Evolutionary conservation across 441 rosid species (phyloP).

Genomic region (Omphalea diandra): DNA sequence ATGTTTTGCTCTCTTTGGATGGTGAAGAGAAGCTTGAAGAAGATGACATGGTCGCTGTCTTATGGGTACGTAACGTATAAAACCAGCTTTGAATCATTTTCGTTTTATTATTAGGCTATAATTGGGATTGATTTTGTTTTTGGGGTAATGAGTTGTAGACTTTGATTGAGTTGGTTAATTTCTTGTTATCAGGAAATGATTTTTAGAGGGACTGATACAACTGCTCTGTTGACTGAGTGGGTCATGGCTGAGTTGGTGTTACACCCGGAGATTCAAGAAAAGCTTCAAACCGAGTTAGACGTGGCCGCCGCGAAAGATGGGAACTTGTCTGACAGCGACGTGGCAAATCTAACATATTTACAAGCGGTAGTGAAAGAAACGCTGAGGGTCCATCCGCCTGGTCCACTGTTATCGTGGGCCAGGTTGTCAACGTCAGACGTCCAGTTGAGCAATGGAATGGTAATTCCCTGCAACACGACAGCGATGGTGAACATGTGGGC

Average conservation of each 20-base stretch:
- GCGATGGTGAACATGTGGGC: conserved; percentile 97
- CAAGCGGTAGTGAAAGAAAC: conserved; percentile 71
- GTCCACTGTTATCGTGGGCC: conserved; percentile 60
- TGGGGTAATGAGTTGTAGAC: neutral
- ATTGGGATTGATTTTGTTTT: no score
- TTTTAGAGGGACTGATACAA: conserved; percentile 83
- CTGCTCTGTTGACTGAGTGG: conserved; percentile 77
- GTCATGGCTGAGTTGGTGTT: conserved; percentile 68
- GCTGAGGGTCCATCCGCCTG: conserved; percentile 79
- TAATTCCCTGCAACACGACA: conserved; percentile 61
- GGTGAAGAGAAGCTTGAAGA: conserved; percentile 72
- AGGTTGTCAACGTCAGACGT: conserved; percentile 31
- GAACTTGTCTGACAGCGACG: conserved; percentile 12
- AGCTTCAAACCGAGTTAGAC: conserved; percentile 50
- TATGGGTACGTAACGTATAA: conserved; percentile 60
- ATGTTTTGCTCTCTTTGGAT: conserved; percentile 65
- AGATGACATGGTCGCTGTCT: conserved; percentile 72
- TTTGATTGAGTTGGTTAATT: neutral
- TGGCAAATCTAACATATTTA: conserved; percentile 44
- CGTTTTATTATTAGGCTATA: no score
- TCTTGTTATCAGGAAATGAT: conserved; percentile 61
- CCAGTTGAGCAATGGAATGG: conserved; percentile 31
- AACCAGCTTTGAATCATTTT: no score
- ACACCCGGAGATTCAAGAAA: conserved; percentile 61
- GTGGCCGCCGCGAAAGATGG: neutral